These are phyloP conservation scores for Emergomyces africanus DNA, from an alignment of 2,329 filamentous ascomycete species.

Conservation along the genomic window DNA sequence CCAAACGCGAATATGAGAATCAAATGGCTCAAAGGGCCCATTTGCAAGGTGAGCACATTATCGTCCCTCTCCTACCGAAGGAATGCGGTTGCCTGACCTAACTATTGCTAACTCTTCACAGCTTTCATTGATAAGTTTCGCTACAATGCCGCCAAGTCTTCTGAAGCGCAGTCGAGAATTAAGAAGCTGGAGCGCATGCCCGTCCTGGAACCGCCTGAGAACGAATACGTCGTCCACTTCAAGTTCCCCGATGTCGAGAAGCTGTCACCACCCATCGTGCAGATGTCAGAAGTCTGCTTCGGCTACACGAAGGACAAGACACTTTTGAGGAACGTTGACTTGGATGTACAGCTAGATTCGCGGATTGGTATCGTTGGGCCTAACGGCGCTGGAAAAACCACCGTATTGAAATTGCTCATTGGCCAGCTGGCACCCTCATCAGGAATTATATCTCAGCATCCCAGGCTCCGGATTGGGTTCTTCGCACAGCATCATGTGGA, in stretches of 20 bases:
- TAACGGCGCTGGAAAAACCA: slow-evolving; percentile 98
- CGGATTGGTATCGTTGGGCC: slow-evolving; percentile 98
- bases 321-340: slow-evolving; percentile 72
- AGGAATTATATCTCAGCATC: slow-evolving; percentile 77
- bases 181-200: slow-evolving; percentile 99
- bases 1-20: slow-evolving; percentile 95
- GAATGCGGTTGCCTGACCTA: not conserved
- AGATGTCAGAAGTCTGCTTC: slow-evolving; percentile 88
- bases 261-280: slow-evolving; percentile 90
- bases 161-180: slow-evolving; percentile 94
- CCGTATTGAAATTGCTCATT: slow-evolving; percentile 93
- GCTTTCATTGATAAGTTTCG: slow-evolving; percentile 99
- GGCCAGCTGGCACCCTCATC: slow-evolving; percentile 63
- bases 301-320: slow-evolving; percentile 72
- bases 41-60: slow-evolving; percentile 48
- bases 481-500: slow-evolving; percentile 99
- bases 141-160: slow-evolving; percentile 97
- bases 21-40: slow-evolving; percentile 91
- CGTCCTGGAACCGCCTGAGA: slow-evolving; percentile 75
- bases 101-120: slow-evolving; percentile 7
- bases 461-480: slow-evolving; percentile 82
- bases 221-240: slow-evolving; percentile 93
- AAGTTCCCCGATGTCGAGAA: slow-evolving; percentile 97
- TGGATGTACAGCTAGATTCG: slow-evolving; percentile 95
- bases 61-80: not conserved